These are phyloP conservation scores for Claviceps paspali DNA, from an alignment of 2,329 filamentous ascomycete species.

Conservation along the genomic window DNA sequence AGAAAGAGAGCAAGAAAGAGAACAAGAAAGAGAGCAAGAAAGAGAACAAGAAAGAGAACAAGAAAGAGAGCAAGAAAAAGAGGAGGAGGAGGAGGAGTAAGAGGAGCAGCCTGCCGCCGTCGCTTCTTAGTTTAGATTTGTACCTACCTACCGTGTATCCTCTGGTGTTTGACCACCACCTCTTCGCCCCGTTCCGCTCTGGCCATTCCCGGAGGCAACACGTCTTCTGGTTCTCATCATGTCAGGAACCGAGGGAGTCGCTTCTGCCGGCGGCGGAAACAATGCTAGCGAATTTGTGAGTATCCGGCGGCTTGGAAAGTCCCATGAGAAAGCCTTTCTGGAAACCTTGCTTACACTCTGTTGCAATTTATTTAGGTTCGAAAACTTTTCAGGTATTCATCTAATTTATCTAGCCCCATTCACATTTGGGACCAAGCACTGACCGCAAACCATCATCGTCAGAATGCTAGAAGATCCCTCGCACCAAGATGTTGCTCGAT, in stretches of 20 bases:
- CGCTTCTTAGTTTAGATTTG: too few relatives aligned
- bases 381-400: constrained; percentile 83
- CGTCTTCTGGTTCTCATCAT: constrained; percentile 9
- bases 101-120: too few relatives aligned
- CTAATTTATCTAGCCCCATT: background rate
- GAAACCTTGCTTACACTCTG: background rate
- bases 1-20: too few relatives aligned
- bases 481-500: constrained; percentile 83
- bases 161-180: background rate
- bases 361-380: constrained; percentile 57
- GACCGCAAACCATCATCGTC: constrained; percentile 8
- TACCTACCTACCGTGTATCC: too few relatives aligned
- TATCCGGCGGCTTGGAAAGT: constrained; percentile 14
- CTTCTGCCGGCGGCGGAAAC: constrained; percentile 36
- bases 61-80: too few relatives aligned
- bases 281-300: constrained; percentile 94
- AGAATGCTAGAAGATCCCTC: constrained; percentile 87
- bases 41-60: too few relatives aligned
- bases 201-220: background rate
- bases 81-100: too few relatives aligned
- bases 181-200: background rate
- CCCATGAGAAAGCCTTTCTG: background rate
- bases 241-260: constrained; percentile 19
- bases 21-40: too few relatives aligned
- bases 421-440: background rate